These are phyloP conservation scores for Fagus crenata DNA, from an alignment of 306 rosid genomes.

Conservation along the genomic window DNA sequence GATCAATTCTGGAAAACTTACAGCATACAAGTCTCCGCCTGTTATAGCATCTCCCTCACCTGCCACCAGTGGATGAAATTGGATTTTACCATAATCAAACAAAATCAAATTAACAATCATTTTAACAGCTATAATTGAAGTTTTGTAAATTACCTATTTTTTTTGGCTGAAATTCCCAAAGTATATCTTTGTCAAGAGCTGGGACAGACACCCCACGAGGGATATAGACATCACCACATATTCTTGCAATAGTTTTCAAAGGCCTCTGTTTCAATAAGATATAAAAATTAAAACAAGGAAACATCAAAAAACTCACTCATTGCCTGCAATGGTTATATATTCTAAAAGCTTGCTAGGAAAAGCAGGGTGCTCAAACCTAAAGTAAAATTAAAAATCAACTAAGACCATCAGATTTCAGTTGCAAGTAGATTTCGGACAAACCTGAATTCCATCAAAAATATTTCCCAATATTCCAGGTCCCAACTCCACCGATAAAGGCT, in stretches of 20 bases:
- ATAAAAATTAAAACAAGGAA: not conserved
- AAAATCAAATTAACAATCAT: not conserved
- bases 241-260: conserved; percentile 91
- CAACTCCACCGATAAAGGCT: conserved; percentile 99
- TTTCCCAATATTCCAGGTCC: conserved; percentile 99
- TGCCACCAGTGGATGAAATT: conserved; percentile 36
- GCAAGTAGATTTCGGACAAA: conserved; percentile 33
- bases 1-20: conserved; percentile 46
- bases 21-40: conserved; percentile 98
- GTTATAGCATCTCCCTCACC: conserved; percentile 93
- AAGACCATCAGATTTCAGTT: conserved; percentile 8
- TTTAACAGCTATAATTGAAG: conserved; percentile 3
- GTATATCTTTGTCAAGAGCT: conserved; percentile 90
- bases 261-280: conserved; percentile 64
- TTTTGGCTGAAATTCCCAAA: conserved; percentile 95
- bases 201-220: conserved; percentile 99
- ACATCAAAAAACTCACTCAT: not conserved
- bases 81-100: conserved; percentile 19
- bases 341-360: not conserved
- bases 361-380: not conserved
- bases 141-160: conserved; percentile 59
- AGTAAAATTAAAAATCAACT: not conserved
- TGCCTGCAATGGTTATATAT: not conserved
- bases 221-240: conserved; percentile 95
- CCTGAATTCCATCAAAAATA: conserved; percentile 99